A percentile compares a stretch with the other conserved stretches of the same genome.
phyloP scores from a whole-genome alignment of 495 filamentous ascomycete species.

The Annulohypoxylon stygium region DNA sequence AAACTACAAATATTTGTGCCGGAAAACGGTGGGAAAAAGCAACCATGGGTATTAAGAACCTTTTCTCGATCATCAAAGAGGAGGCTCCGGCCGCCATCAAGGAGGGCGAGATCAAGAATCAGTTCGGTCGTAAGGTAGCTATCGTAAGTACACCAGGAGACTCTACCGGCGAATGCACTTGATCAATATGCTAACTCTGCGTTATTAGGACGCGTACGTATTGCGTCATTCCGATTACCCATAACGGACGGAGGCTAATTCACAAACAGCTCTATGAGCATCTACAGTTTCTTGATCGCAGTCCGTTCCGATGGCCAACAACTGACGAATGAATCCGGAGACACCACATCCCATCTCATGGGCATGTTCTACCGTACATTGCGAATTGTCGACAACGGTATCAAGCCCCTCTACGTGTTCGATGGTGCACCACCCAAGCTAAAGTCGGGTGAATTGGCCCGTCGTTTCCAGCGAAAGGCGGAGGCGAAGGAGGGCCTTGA shows the following conservation, averaged over 20 bases:
- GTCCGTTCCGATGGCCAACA: conserved; percentile 97
- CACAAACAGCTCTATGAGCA: conserved; percentile 87
- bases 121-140: conserved; percentile 96
- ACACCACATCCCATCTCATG: conserved; percentile 98
- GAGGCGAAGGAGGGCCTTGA: conserved; percentile 89
- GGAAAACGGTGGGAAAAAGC: background rate
- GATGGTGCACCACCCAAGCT: conserved; percentile 96
- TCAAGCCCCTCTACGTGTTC: conserved; percentile 98
- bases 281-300: conserved; percentile 98
- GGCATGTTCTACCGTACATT: conserved; percentile 99
- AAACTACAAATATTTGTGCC: background rate
- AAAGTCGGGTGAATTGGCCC: conserved; percentile 95
- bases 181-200: conserved; percentile 24
- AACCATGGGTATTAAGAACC: conserved; percentile 92
- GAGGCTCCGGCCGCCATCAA: conserved; percentile 95
- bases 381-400: conserved; percentile 97
- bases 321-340: conserved; percentile 90
- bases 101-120: conserved; percentile 96
- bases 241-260: conserved; percentile 43
- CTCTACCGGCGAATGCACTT: background rate
- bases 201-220: conserved; percentile 84
- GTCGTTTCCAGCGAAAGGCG: conserved; percentile 89
- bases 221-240: background rate
- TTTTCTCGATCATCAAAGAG: conserved; percentile 89
- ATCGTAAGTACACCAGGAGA: conserved; percentile 80